Percentiles rank a stretch among this genome's conserved stretches.
Conservation (phyloP, 140 eudicot genomes). For the Ambrosia hybrid region DNA sequence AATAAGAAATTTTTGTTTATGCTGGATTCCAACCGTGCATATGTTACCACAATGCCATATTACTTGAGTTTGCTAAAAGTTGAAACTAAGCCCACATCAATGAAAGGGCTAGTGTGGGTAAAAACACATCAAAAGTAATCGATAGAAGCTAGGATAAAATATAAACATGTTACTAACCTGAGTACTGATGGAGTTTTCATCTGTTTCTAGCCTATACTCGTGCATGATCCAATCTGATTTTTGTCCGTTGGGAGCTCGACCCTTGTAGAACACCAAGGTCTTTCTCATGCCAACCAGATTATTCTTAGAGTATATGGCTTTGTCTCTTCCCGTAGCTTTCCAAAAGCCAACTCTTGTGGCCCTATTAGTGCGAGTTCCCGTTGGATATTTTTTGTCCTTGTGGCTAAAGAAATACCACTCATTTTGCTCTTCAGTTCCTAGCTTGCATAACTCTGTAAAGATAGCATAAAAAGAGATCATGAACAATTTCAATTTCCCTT, state of each 20-base stretch:
- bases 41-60: conserved; percentile 9
- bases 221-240: conserved; percentile 96
- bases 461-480: conserved; percentile 14
- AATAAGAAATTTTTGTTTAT: no score
- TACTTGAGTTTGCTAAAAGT: neutral
- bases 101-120: neutral
- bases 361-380: conserved; percentile 88
- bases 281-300: conserved; percentile 83
- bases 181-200: conserved; percentile 55
- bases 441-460: conserved; percentile 69
- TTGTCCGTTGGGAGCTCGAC: conserved; percentile 88
- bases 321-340: conserved; percentile 96
- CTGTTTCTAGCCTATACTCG: conserved; percentile 76
- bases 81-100: neutral
- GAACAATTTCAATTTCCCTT: conserved; percentile 3
- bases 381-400: conserved; percentile 87
- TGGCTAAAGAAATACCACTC: conserved; percentile 97
- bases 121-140: neutral
- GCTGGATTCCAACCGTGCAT: neutral
- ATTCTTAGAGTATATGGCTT: conserved; percentile 74
- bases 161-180: conserved; percentile 54
- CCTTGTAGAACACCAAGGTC: conserved; percentile 85
- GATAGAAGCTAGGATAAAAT: neutral
- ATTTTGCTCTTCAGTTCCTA: conserved; percentile 82
- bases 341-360: conserved; percentile 90